Base-by-base conservation (phyloP, 805 yeast species). In the Grigorovia humatica region DNA sequence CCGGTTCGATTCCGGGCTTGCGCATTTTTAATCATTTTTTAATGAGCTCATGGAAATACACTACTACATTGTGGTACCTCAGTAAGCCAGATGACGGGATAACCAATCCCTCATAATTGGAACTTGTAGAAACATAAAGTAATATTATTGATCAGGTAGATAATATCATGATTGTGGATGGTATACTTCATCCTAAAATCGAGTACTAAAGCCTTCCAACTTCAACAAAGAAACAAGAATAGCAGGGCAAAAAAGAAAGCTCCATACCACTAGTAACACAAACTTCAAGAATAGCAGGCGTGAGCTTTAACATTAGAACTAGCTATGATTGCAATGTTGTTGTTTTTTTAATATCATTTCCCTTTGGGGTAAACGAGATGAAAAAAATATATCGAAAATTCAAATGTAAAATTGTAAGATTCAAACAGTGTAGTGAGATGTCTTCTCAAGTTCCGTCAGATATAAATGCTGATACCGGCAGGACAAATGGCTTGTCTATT, bases 401-500 rank as follows among this genome's bases (percentile, higher is more conserved):
- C 17, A 9, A 30, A 19, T 38, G 12, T 18, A 20, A 2, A 35
- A 30, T 2, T 8, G 29, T 8, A 29, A 9, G 27, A 30, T 9
- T 38, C 23, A 45, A 20, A 5, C n/a, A 29, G 15, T 35, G 13
- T 12, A 35, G 4, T 17, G 15, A n/a, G 5, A 62, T 60, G 66
- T 57, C 65, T 15, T 35, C 41, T 11, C 63, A 59, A 45, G 52
- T 54, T 15, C 60, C 59, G 44, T 46, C 53, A 9, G 58, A 57
- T 40, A 54, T 57, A 20, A 55, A 55, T 15, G 52, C 53, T 12
- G 57, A 59, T 35, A 60, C 54, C 35, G 54, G 61, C 47, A 58
- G 58, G 9, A 54, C 60, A 2, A 55, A 57, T 49, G 41, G 13
- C n/a, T 60, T 63, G 8, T 61, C 68, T 7, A 63, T 66, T 3